phyloP scores from a whole-genome alignment of 176 grass and related monocot genomes.

The Hyparrhenia diplandra region DNA sequence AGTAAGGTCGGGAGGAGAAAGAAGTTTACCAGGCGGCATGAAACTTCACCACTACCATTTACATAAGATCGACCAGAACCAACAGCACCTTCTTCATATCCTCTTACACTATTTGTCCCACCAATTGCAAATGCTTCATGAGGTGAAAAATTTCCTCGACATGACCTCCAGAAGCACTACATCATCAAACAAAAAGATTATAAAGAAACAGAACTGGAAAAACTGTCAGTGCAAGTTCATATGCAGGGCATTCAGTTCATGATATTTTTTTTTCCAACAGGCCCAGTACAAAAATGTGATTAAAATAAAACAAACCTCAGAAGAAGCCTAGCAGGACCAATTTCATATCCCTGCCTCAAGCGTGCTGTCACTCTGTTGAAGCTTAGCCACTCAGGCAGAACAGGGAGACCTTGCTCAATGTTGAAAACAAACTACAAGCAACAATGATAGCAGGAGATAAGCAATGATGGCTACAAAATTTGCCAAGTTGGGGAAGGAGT shows the following conservation, averaged over 20 bases:
- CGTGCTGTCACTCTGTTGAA: slow-evolving; percentile 84
- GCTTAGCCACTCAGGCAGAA: slow-evolving; percentile 79
- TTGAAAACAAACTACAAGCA: slow-evolving; percentile 82
- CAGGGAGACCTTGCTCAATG: slow-evolving; percentile 80
- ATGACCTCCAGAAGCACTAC: slow-evolving; percentile 78
- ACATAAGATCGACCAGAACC: slow-evolving; percentile 73
- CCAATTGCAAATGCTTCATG: slow-evolving; percentile 96
- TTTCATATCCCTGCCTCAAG: slow-evolving; percentile 61
- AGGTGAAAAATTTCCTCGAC: slow-evolving; percentile 83
- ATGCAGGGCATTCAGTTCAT: slow-evolving; percentile 9
- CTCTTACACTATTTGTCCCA: slow-evolving; percentile 94
- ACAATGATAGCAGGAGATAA: slow-evolving; percentile 19
- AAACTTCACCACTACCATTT: slow-evolving; percentile 85
- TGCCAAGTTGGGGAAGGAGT: background rate
- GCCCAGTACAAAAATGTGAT: background rate
- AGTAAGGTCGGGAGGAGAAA: background rate
- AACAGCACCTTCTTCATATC: slow-evolving; percentile 91
- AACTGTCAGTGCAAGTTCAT: background rate
- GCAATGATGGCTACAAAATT: background rate
- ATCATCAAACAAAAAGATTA: slow-evolving; percentile 36
- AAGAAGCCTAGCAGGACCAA: slow-evolving; percentile 77
- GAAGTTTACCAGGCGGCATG: slow-evolving; percentile 63
- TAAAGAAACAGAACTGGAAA: background rate
- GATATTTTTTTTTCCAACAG: background rate
- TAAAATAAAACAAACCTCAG: slow-evolving; percentile 64